Conservation (phyloP, 805 yeast genomes). For the Saccharomycopsis sp. region DNA sequence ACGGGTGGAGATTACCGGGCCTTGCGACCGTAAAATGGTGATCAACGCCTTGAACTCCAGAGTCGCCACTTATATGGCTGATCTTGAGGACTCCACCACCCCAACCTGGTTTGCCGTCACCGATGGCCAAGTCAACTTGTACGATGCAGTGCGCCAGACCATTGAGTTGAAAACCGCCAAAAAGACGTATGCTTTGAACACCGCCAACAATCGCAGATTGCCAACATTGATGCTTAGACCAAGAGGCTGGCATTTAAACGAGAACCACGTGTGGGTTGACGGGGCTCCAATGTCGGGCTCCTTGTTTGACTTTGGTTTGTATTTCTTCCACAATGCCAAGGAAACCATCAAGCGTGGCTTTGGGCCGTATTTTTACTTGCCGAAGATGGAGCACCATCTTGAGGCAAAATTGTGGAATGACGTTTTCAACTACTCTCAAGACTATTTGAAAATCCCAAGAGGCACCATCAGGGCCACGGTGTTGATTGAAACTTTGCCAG, state of each 20-base stretch:
- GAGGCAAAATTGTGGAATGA: constrained; percentile 74
- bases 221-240: constrained; percentile 48
- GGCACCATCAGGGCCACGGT: constrained; percentile 69
- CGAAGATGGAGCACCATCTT: constrained; percentile 69
- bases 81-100: constrained; percentile 64
- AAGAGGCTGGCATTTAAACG: constrained; percentile 69
- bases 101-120: constrained; percentile 63
- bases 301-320: constrained; percentile 60
- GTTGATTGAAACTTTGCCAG: constrained; percentile 62
- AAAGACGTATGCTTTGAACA: constrained; percentile 40
- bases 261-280: constrained; percentile 55
- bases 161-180: constrained; percentile 32
- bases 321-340: constrained; percentile 60
- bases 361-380: constrained; percentile 67
- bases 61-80: constrained; percentile 70
- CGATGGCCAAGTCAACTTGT: constrained; percentile 62
- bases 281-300: constrained; percentile 61
- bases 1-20: constrained; percentile 70
- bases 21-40: constrained; percentile 69
- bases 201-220: constrained; percentile 32
- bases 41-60: constrained; percentile 62
- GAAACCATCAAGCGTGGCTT: constrained; percentile 48
- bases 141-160: constrained; percentile 56
- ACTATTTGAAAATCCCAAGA: constrained; percentile 51
- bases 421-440: constrained; percentile 56